These are phyloP conservation scores for Vanderwaltozyma tropicalis DNA, from an alignment of 805 yeast genomes.

Conservation along the genomic window DNA sequence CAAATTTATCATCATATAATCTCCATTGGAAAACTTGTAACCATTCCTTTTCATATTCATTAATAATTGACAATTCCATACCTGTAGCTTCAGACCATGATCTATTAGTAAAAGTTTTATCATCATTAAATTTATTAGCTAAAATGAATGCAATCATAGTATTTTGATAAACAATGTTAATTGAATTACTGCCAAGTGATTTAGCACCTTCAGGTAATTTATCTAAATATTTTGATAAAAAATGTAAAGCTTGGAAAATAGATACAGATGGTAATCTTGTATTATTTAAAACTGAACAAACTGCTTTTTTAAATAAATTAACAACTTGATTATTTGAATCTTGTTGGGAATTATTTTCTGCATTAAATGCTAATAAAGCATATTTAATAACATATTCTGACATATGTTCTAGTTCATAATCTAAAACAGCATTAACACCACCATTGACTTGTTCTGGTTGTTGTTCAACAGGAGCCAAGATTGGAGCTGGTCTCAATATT, in stretches of 20 bases:
- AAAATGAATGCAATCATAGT: constrained; percentile 62
- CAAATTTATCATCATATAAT: constrained; percentile 33
- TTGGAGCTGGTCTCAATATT: background rate
- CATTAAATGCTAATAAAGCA: constrained; percentile 56
- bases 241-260: constrained; percentile 67
- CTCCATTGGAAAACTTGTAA: constrained; percentile 50
- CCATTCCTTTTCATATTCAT: constrained; percentile 64
- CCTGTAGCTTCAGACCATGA: constrained; percentile 98
- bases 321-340: constrained; percentile 24
- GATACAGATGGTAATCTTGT: constrained; percentile 83
- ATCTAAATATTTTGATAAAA: constrained; percentile 53
- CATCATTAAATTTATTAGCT: constrained; percentile 92
- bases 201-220: constrained; percentile 28
- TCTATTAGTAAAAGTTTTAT: constrained; percentile 87
- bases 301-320: constrained; percentile 42
- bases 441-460: constrained; percentile 35
- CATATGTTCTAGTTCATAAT: constrained; percentile 72
- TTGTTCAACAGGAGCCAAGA: constrained; percentile 4
- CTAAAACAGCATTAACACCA: constrained; percentile 68
- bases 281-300: constrained; percentile 65
- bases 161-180: constrained; percentile 39
- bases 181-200: constrained; percentile 23
- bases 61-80: constrained; percentile 48
- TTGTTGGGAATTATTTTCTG: constrained; percentile 15
- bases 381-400: constrained; percentile 70